Evolutionary conservation across 495 filamentous ascomycete genomes (phyloP), one percentile per base, ranked within the genome.

Genomic region (Neurospora intermedia): DNA sequence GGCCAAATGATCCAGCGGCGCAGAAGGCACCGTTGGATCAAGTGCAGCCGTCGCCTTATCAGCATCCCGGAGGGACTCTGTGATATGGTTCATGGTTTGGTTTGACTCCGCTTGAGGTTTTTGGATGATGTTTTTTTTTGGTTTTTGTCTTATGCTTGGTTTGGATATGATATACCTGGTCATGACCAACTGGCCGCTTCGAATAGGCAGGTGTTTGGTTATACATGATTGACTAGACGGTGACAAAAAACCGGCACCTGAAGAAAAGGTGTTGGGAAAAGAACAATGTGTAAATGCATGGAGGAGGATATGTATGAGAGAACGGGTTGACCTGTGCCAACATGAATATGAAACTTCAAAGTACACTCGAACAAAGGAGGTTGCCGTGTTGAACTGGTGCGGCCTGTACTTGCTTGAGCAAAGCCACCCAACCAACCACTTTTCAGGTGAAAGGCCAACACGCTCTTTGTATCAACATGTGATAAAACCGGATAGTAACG

Each of bases 21-120:
- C 77, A 77, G 76, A 8, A n/a, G 23, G 77, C 74, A n/a, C 76
- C 77, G 69, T 43, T 77, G 62, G 42, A 71, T 5, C 69, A 76
- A 72, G 74, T 79, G 27, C 74, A 75, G 73, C 43, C 59, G 15
- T 69, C 54, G 40, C 54, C 54, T 16, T 62, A 31, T 31, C 54
- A 62, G 13, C 54, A 62, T 62, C 54, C 54, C 16, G 23, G 54
- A 2, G 54, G 54, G 0, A 2, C 54, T 31, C 11, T 1, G 23
- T 59, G 48, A 59, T 31, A 23, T 40, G 39, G 9, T 40, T 40
- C 39, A 40, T 40, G 39, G 39, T 40, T 40, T 40, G 2, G 9
- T 9, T 39, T 8, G 38, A 39, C 38, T 39, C 38, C 8, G 38
- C 38, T 39, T 39, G 38, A 39, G 38, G 38, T 39, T 59, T 4